Evolutionary conservation across 768 basidiomycete species (phyloP).

Genomic region (Lactifluus pinguis): DNA sequence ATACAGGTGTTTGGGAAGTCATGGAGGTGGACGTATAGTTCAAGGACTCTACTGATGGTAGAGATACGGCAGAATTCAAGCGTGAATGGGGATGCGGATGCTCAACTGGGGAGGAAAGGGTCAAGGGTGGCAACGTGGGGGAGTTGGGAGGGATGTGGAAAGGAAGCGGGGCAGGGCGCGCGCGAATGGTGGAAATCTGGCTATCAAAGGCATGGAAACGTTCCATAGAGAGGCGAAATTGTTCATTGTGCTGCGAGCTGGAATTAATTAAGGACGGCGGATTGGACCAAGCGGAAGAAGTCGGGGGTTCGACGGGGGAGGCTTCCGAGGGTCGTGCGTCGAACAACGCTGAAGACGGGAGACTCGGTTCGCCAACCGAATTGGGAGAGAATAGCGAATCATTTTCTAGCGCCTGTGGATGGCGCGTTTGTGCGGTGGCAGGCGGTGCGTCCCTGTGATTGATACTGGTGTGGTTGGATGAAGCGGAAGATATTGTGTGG

Average conservation of each 20-base stretch:
- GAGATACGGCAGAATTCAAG: background rate
- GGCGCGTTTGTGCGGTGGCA: background rate
- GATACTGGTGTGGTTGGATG: constrained; percentile 1
- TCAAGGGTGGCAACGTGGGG: constrained; percentile 16
- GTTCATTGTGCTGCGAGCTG: constrained; percentile 11
- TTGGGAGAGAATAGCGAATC: background rate
- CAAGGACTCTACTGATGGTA: constrained; percentile 11
- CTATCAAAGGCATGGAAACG: constrained; percentile 20
- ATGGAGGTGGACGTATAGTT: background rate
- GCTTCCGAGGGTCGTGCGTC: background rate
- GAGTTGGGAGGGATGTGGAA: constrained; percentile 2
- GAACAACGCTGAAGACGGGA: background rate
- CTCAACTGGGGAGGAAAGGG: constrained; percentile 12
- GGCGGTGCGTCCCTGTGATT: constrained; percentile 4
- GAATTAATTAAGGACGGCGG: background rate
- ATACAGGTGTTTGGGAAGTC: background rate
- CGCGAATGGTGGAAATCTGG: constrained; percentile 18
- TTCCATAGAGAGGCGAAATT: constrained; percentile 20
- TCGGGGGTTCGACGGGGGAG: background rate
- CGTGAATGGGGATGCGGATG: constrained; percentile 1
- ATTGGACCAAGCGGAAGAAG: constrained; percentile 1
- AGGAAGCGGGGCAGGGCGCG: constrained; percentile 12
- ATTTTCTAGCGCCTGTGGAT: background rate
- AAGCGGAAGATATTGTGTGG: constrained; percentile 1
- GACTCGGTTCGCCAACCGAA: background rate